Evolutionary conservation across 2,329 filamentous ascomycete genomes (phyloP), one percentile per base, ranked within the genome.

Genomic region (Trichophyton simii): DNA sequence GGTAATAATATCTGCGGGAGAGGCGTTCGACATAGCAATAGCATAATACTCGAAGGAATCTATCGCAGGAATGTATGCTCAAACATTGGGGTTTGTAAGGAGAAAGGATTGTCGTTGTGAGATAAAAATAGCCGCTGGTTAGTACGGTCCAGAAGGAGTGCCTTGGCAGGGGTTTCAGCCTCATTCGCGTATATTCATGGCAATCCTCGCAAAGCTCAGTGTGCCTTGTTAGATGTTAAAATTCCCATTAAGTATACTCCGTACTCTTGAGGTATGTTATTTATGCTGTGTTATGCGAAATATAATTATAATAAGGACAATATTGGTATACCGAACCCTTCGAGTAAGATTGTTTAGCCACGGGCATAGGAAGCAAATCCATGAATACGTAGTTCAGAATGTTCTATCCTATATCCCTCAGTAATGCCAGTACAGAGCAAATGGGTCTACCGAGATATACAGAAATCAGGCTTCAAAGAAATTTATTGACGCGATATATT

Each of bases 1-100:
- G 25, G 80, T 82, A 70, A 83, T 82, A 62, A 83, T 78, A 63
- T 82, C 77, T 8, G 76, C 73, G 46, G 77, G 71, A 31, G 57
- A 60, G 2, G 57, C 42, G 55, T 58, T 44, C 13, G 63, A 61
- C 63, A 64, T 64, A 11, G 25, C 20, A 36, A 28, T 18, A 25
- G 18, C 15, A 20, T 20, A 48, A 48, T 48, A 2, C 20, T 48
- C 8, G 50, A 52, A 13, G 22, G 4, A 52, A 28, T 28, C 8
- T 11, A 11, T 25, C 13, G 46, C 15, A 22, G 22, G 9, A 22
- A 13, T 22, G 46, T 1, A 3, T 8, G 11, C 11, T 13, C 22
- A 22, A 7, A 52, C 4, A 20, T 13, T 22, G 46, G 7, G 18
- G 46, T 52, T 52, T 13, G 5, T 52, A 7, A 28, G 9, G 7